Base-by-base conservation (phyloP, 73 alveolate species). In the Diophrys sp. region DNA sequence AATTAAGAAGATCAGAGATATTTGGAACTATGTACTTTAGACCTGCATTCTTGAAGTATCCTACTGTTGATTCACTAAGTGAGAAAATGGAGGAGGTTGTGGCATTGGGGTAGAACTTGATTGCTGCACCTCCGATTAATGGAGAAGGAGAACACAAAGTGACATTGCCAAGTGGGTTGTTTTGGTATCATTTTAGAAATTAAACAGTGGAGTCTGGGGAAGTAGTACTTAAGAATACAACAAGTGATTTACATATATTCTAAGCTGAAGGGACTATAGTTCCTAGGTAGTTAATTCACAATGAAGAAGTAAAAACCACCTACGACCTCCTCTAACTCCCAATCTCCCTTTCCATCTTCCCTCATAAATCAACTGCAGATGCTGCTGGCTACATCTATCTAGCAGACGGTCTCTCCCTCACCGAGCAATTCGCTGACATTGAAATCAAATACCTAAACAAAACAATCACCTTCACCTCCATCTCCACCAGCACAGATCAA, bases 1-100 rank as follows among this genome's bases (percentile, higher is more conserved):
- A 67, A 1, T 72, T 73, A 18, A 27, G 1, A 29, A 44, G 27
- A 54, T n/a, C 81, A 23, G 24, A 31, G 14, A 30, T 14, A n/a
- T 27, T 1, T 33, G 81, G 81, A 34, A 67, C 34, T 73, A 25
- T 72, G 1, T 2, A 23, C 25, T 31, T 73, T 25, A 23, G 71
- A n/a, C 81, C 34, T 44, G 56, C 81, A 1, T 31, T 44, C 56
- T 73, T 31, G 2, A 56, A 73, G 24, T 73, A 54, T 56, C 81
- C 81, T 8, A 28, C n/a, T 28, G 54, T 44, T 29, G 44, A 0
- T 29, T 53, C 33, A 44, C 1, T 25, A 27, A 54, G 5, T 18
- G 5, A 27, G 0, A 54, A 73, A 44, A 44, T 25, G 29, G 54
- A 33, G 54, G 33, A 73, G 30, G 28, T 27, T 25, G 25, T 73